Evolutionary conservation across 2,329 filamentous ascomycete species (phyloP), one percentile per base, ranked within the genome.

Genomic region (Orbilia javanica): DNA sequence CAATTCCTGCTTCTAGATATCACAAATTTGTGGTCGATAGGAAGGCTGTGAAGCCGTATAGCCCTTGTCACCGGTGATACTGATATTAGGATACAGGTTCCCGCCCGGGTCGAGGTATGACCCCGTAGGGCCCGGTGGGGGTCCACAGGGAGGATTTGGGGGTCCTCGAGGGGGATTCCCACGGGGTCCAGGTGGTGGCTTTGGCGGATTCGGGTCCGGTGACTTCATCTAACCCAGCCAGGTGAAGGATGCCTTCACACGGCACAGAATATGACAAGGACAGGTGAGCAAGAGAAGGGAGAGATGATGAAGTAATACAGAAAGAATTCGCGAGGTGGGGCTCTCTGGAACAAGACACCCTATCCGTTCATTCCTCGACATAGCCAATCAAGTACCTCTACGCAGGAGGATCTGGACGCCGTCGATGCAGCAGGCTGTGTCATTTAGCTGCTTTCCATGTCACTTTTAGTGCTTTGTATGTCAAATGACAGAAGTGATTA

Each of bases 41-140:
- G 18, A 55, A 69, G 39, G 65, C 36, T 42, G 65, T 55, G 46
- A 44, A 57, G 29, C n/a, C 27, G 42, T 69, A 34, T 57, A 10
- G 22, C 10, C 46, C 18, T 66, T 62, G 66, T 22, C 46, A 63
- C 25, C 48, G n/a, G 84, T 84, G 13, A 86, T 60, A 82, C 90
- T 50, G 46, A 42, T 60, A 55, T 63, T 11, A 48, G 36, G 55
- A n/a, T 42, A 42, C 1, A 91, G 91, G 83, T 91, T 89, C 29
- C 96, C 96, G 3, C 94, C 93, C 1, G 96, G 96, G 0, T 91
- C 94, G n/a, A 87, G 96, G 80, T 98, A 93, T 85, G 96, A 98
- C 86, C 95, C 95, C 1, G 85, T 94, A 22, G 92, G 92, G 0
- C 93, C 93, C 0, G 91, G 91, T 0, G 87, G 88, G 80, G 84